These are phyloP conservation scores for Solanum okadae DNA, from an alignment of 257 asterid genomes.

Conservation along the genomic window DNA sequence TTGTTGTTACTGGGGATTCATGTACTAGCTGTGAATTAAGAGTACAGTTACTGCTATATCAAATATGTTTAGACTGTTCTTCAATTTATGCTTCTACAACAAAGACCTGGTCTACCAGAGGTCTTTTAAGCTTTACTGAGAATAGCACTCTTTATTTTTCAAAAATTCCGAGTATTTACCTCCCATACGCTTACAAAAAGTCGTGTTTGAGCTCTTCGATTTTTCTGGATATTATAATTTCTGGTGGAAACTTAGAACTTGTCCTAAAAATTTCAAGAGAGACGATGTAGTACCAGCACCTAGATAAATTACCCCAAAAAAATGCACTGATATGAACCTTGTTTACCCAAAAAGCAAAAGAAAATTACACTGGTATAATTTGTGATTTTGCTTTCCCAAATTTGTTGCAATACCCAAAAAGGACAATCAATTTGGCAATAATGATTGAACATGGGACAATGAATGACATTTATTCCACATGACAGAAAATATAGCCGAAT, in stretches of 20 bases:
- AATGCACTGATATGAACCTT: neutral
- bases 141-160: neutral
- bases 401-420: neutral
- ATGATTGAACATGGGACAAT: neutral
- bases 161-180: neutral
- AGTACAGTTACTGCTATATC: neutral
- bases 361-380: neutral
- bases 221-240: neutral
- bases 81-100: neutral
- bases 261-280: neutral
- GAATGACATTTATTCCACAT: neutral
- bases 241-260: neutral
- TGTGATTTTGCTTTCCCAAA: neutral
- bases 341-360: neutral
- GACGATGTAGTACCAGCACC: neutral
- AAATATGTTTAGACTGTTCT: neutral
- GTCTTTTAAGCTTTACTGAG: neutral
- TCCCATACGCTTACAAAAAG: neutral
- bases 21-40: neutral
- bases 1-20: neutral
- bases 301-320: neutral
- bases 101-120: neutral
- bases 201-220: neutral
- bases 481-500: neutral
- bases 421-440: neutral